Percentiles rank a stretch among this genome's conserved stretches.
These are phyloP conservation scores for Kurtzmaniella quercitrusa DNA, from an alignment of 1,139 yeast genomes.

Conservation along the genomic window DNA sequence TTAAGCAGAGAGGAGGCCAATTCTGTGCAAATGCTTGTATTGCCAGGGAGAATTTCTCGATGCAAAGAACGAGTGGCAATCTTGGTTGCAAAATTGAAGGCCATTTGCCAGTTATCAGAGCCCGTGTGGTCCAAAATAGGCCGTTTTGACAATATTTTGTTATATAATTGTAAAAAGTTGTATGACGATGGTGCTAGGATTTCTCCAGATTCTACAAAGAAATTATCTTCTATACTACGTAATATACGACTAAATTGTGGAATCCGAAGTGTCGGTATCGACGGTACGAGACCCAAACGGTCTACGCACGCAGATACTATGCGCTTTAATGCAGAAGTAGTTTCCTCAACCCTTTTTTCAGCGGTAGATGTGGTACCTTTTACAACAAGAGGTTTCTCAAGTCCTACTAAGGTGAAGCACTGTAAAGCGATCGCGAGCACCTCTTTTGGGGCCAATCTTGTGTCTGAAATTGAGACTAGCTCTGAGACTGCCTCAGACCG, in stretches of 20 bases:
- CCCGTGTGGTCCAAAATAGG: conserved; percentile 39
- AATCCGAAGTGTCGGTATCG: not conserved
- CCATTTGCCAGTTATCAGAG: conserved; percentile 24
- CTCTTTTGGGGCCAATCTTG: conserved; percentile 1
- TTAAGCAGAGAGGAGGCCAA: conserved; percentile 24
- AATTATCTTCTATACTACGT: conserved; percentile 17
- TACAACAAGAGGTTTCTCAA: conserved; percentile 35
- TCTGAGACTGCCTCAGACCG: conserved; percentile 46
- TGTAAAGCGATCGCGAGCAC: conserved; percentile 1
- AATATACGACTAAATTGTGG: conserved; percentile 17
- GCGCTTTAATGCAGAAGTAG: not conserved
- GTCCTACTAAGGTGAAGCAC: conserved; percentile 35
- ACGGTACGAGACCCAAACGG: not conserved
- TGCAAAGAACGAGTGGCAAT: conserved; percentile 10
- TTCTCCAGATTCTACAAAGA: conserved; percentile 11
- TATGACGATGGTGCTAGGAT: conserved; percentile 31
- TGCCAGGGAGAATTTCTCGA: not conserved
- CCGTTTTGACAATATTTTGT: conserved; percentile 22
- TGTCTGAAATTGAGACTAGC: conserved; percentile 19
- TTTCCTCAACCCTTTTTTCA: not conserved
- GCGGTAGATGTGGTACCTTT: conserved; percentile 19
- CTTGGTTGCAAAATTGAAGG: conserved; percentile 21
- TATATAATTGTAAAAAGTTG: conserved; percentile 28
- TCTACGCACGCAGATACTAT: not conserved
- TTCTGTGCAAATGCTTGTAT: conserved; percentile 6